Evolutionary conservation across 2,329 filamentous ascomycete species (phyloP), one percentile per base, ranked within the genome.

Genomic region (Aplosporella prunicola): DNA sequence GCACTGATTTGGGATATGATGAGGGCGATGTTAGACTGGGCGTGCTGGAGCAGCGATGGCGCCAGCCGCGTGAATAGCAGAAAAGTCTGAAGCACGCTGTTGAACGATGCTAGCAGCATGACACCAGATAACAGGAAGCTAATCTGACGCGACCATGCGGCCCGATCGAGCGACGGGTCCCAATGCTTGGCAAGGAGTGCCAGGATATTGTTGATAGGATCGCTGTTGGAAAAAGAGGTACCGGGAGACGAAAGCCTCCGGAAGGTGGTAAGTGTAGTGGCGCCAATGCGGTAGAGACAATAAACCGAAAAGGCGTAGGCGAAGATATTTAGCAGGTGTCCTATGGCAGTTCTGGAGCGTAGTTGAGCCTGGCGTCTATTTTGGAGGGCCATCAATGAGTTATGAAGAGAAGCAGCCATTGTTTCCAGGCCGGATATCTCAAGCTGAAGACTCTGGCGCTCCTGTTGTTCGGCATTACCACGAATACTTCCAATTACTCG

Each of bases 191-290:
- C 84, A 13, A 93, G 63, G 9, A 93, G 69, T 5, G 83, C 82
- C 7, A 93, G 73, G 43, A 89, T 71, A 45, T 85, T 82, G 62
- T 82, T 93, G 55, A 93, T 82, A 1, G 86, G 86, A 53, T 93
- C 87, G 11, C 78, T 79, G 36, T 75, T 75, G 18, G 80, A 72
- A 58, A 85, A 80, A 24, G 74, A 61, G 7, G 62, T 58, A 16
- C 10, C 11, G 15, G 38, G 32, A 20, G 32, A 25, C n/a, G 33
- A 32, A 36, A 64, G 61, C 7, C 83, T 78, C 4, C 78, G 78
- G 4, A 83, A 46, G 1, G 76, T 80, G 2, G 81, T 79, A 5
- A 88, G 52, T 0, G 70, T 69, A 0, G 83, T 91, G 2, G 84
- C 81, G 13, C 74, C 56, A 45, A 93, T 82, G 37, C 86, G 82